phyloP scores from a whole-genome alignment of 2,329 filamentous ascomycete genomes.

The Calonectria montana region DNA sequence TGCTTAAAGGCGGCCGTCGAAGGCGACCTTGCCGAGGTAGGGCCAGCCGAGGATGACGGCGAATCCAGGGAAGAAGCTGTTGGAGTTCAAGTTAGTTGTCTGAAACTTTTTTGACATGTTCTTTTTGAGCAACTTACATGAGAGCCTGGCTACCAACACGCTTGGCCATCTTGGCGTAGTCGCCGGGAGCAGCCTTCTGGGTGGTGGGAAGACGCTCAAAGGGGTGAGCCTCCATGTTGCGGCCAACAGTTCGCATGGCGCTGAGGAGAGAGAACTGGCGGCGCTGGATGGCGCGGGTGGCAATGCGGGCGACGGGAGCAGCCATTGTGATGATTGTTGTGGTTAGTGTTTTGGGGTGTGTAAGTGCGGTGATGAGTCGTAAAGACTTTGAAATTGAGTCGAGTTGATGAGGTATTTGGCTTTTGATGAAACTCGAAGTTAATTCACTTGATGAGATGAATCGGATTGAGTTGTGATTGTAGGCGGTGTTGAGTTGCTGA shows the following conservation, averaged over 20 bases:
- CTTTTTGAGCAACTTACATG: slow-evolving; percentile 44
- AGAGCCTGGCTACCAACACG: slow-evolving; percentile 45
- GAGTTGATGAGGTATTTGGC: slow-evolving; percentile 1
- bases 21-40: slow-evolving; percentile 38
- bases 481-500: slow-evolving; percentile 35
- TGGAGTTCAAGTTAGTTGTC: slow-evolving; percentile 22
- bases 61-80: slow-evolving; percentile 50
- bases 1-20: slow-evolving; percentile 48
- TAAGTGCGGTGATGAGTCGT: slow-evolving; percentile 32
- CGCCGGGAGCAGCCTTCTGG: slow-evolving; percentile 42
- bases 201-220: slow-evolving; percentile 48
- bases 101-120: neutral
- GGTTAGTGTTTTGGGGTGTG: slow-evolving; percentile 24
- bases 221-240: slow-evolving; percentile 50
- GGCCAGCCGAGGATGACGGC: slow-evolving; percentile 51
- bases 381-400: slow-evolving; percentile 27
- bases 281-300: slow-evolving; percentile 43
- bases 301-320: slow-evolving; percentile 44
- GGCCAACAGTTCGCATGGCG: slow-evolving; percentile 47
- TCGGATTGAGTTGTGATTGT: slow-evolving; percentile 34
- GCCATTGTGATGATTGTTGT: slow-evolving; percentile 41
- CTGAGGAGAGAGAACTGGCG: slow-evolving; percentile 50
- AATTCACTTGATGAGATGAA: slow-evolving; percentile 30
- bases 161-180: slow-evolving; percentile 48
- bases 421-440: slow-evolving; percentile 20